Conservation (phyloP, 2,329 filamentous ascomycete species). For the Clarireedia monteithiana region DNA sequence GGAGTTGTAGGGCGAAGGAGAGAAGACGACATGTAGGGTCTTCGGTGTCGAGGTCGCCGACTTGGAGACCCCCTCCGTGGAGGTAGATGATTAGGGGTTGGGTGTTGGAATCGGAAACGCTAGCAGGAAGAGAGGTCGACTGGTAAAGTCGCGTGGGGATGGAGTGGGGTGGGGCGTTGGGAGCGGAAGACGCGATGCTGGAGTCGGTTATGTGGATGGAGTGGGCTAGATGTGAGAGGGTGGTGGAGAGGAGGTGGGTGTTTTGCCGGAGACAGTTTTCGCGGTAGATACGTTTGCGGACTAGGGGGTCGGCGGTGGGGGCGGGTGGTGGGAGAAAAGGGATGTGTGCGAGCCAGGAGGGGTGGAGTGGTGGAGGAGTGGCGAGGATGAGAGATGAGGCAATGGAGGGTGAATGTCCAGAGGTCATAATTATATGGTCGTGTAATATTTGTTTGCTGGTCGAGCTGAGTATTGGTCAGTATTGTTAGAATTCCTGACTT, state of each 20-base stretch:
- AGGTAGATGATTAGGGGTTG: conserved; percentile 35
- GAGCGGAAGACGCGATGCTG: not conserved
- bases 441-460: not conserved
- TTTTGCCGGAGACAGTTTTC: conserved; percentile 34
- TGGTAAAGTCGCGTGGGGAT: conserved; percentile 5
- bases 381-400: not conserved
- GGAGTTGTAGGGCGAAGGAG: conserved; percentile 25
- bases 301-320: not conserved
- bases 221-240: conserved; percentile 32
- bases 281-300: conserved; percentile 31
- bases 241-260: conserved; percentile 30
- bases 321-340: not conserved
- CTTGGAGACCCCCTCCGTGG: conserved; percentile 40
- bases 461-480: no score
- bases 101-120: not conserved
- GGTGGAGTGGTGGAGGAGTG: not conserved
- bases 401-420: not conserved
- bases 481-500: no score
- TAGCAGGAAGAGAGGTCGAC: not conserved
- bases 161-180: not conserved
- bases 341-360: conserved; percentile 3
- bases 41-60: conserved; percentile 43
- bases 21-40: conserved; percentile 40
- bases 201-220: conserved; percentile 23
- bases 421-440: not conserved